Evolutionary conservation across 768 basidiomycete genomes (phyloP), one percentile per base, ranked within the genome.

Genomic region (Boletus rex-veris): DNA sequence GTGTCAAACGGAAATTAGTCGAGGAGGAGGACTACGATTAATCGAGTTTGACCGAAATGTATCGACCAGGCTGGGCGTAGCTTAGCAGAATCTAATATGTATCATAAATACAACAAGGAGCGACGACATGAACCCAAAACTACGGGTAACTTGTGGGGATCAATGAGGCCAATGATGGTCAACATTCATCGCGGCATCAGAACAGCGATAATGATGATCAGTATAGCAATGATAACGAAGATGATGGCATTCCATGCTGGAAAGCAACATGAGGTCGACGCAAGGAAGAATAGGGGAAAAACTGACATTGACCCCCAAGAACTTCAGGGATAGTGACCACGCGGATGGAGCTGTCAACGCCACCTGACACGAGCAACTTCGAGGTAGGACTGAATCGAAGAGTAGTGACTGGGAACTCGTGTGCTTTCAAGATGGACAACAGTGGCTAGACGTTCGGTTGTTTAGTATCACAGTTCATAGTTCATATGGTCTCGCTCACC

Each of bases 331-430:
- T 81, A n/a, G 75, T 77, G 30, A 95, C 80, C 40, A 93, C 75
- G 28, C 95, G 82, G 18, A 98, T 74, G 3, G 88, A 83, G 68
- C 90, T 93, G 72, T 98, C 96, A 8, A 91, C 89, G 61, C 93
- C 93, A 16, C 90, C 95, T 6, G 92, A 92, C 18, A 95, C 81
- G 4, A 99, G 78, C 12, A 95, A 59, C n/a, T 77, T 82, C 12
- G 87, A 85, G 7, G 83, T 77, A 2, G 93, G 87, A 66, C 88
- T 96, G 77, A 99, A 99, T 54, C 81, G 82, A 51, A 99, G 72
- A 5, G 89, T 84, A 1, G 97, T 98, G 6, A 91, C 83, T 5
- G 97, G 90, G 69, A 98, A 93, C 55, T 95, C 93, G 70, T 98
- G 96, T 0, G 97, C 90, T 71, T 90, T 91, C 53, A 98, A 75